Conservation (phyloP, 192 early-diverging fungal species). For the Diversispora eburnea region DNA sequence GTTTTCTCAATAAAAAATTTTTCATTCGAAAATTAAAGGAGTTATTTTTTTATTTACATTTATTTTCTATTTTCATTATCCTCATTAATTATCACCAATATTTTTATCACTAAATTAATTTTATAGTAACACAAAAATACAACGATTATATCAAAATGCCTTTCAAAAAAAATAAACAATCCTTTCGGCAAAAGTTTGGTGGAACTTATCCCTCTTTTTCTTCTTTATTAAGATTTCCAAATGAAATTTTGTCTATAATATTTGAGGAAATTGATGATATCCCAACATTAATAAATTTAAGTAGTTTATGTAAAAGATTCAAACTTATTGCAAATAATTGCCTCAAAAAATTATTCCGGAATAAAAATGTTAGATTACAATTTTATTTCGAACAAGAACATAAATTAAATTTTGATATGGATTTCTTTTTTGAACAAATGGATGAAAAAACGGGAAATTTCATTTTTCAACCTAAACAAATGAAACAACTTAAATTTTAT, state of each 20-base stretch:
- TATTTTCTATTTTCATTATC: no score
- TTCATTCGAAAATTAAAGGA: no score
- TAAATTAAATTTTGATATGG: not conserved
- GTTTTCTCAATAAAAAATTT: no score
- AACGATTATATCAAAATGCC: no score
- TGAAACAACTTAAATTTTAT: not conserved
- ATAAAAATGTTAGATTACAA: not conserved
- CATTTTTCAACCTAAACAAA: not conserved
- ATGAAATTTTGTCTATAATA: constrained; percentile 3
- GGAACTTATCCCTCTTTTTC: not conserved
- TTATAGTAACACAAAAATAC: no score
- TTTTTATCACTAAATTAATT: no score
- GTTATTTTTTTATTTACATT: no score
- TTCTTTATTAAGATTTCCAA: not conserved
- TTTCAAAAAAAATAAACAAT: no score
- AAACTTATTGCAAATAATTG: not conserved
- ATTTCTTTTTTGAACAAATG: not conserved
- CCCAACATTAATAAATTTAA: not conserved
- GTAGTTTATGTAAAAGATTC: constrained; percentile 3
- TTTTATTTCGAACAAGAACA: constrained; percentile 16
- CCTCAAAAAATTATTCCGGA: not conserved
- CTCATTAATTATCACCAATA: no score
- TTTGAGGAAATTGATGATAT: not conserved
- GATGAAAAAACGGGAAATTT: not conserved
- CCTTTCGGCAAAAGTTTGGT: no score